Evolutionary conservation across 1,284 basidiomycete genomes (phyloP), one percentile per base, ranked within the genome.

Genomic region (Pseudozyma flocculosa): DNA sequence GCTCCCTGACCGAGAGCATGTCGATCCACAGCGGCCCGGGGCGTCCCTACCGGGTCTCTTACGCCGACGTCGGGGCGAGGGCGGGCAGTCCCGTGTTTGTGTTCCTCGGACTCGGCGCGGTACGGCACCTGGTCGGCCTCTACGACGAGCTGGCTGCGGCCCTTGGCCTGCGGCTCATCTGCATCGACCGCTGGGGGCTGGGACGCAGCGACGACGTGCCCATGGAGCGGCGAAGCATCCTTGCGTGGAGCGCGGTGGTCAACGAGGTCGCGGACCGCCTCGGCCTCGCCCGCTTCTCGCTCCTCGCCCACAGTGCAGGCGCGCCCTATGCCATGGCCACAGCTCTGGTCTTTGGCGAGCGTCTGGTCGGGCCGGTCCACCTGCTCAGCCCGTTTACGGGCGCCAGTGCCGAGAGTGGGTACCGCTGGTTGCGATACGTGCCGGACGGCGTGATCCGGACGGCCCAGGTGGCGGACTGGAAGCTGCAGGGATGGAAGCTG

Each of bases 321-420:
- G 88, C 90, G 7, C 93, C 94, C 0, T 97, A 95, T 77, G 92
- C 93, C 0, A 82, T 95, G 47, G 91, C 92, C 0, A 88, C 90
- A 44, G 89, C 89, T 11, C 85, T 88, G 68, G 85, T 84, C 2
- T 82, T 85, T 36, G 86, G 86, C 1, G 82, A 87, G 13, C 86
- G 90, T 21, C 84, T 98, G 46, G 82, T 83, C 22, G 94, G 94
- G 14, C 87, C 90, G 54, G 81, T 96, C 2, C 91, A 92, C 75
- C 80, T 98, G 36, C 82, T 98, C 18, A 91, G 93, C 0, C 94
- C 94, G n/a, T 98, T 94, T 94, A 91, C 96, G 18, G 88, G 89
- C 22, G 86, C 89, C 36, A 86, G 87, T 42, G 78, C 80, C 36
- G 92, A 93, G 76, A 87, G 84, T 69, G 87, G 92, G 18, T 97